Evolutionary conservation across 139 green algal species (phyloP).

Genomic region (Zygnema cylindricum): DNA sequence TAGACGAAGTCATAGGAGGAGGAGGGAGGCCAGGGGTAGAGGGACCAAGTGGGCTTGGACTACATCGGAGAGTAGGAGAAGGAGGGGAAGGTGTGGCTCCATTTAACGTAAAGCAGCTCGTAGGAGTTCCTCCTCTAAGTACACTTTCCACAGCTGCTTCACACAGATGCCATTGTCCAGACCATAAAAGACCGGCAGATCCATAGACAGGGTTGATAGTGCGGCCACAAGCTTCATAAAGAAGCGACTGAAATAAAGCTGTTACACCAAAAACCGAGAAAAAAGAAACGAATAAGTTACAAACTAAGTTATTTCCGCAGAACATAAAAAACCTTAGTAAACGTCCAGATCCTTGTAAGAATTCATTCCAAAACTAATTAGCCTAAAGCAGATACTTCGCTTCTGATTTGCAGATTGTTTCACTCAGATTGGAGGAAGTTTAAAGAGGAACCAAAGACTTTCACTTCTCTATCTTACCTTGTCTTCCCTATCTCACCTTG

Average conservation of each 20-base stretch:
- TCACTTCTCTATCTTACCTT: too few relatives aligned
- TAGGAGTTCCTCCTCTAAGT: slow-evolving; percentile 43
- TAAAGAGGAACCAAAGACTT: too few relatives aligned
- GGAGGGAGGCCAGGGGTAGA: neutral
- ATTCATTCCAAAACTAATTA: too few relatives aligned
- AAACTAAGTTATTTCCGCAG: too few relatives aligned
- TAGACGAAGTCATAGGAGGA: neutral
- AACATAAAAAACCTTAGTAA: too few relatives aligned
- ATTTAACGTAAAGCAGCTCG: neutral
- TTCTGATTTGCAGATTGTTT: too few relatives aligned
- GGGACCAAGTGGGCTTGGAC: neutral
- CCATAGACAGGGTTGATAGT: slow-evolving; percentile 59
- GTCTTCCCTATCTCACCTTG: too few relatives aligned
- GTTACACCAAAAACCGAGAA: too few relatives aligned
- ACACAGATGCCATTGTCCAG: slow-evolving; percentile 50
- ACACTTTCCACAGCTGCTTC: slow-evolving; percentile 55
- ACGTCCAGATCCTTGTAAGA: too few relatives aligned
- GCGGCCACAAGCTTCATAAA: slow-evolving; percentile 59
- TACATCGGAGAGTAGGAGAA: neutral
- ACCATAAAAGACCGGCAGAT: slow-evolving; percentile 48
- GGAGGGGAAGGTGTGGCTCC: neutral
- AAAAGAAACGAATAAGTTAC: too few relatives aligned
- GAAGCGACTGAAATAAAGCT: slow-evolving; percentile 60
- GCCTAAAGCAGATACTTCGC: too few relatives aligned
- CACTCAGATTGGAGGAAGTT: too few relatives aligned